A percentile compares a stretch with the other conserved stretches of the same genome.
phyloP scores from a whole-genome alignment of 2,329 filamentous ascomycete genomes.

The Neoscytalidium dimidiatum region DNA sequence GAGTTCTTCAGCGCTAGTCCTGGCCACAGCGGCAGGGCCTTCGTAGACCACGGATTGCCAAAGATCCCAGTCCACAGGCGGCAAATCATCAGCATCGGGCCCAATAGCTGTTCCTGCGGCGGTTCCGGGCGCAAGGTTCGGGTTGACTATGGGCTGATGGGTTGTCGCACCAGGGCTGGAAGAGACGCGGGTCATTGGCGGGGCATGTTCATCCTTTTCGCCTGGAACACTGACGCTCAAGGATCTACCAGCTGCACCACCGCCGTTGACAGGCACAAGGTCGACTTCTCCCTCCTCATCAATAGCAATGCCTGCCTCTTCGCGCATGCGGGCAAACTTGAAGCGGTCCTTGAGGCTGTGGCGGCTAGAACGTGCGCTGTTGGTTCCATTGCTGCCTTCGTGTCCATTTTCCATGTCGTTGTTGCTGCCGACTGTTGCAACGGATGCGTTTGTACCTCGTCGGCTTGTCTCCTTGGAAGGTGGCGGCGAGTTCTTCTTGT shows the following conservation, averaged over 20 bases:
- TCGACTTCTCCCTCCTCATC: constrained; percentile 49
- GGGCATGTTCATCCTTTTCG: constrained; percentile 46
- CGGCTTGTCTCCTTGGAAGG: constrained; percentile 50
- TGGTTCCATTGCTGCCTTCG: constrained; percentile 27
- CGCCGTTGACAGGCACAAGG: background rate
- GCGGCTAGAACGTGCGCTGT: constrained; percentile 36
- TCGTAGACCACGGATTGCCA: constrained; percentile 97
- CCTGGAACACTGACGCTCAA: constrained; percentile 48
- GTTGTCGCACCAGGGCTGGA: constrained; percentile 44
- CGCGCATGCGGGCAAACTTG: constrained; percentile 46
- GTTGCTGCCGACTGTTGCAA: constrained; percentile 77
- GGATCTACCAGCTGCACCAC: constrained; percentile 33
- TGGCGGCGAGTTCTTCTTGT: constrained; percentile 62
- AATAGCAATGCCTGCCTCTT: constrained; percentile 44
- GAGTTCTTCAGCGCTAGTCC: constrained; percentile 85
- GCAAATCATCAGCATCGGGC: constrained; percentile 67
- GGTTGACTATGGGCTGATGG: constrained; percentile 63
- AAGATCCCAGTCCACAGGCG: constrained; percentile 94
- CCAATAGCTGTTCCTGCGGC: constrained; percentile 78
- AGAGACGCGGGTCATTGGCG: constrained; percentile 26
- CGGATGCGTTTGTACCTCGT: constrained; percentile 77
- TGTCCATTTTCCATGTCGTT: constrained; percentile 67
- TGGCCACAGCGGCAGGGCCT: constrained; percentile 82
- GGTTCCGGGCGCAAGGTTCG: constrained; percentile 78
- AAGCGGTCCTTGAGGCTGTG: constrained; percentile 50